Evolutionary conservation across 2,329 filamentous ascomycete genomes (phyloP), one percentile per base, ranked within the genome.

Genomic region (Talaromyces sp.): DNA sequence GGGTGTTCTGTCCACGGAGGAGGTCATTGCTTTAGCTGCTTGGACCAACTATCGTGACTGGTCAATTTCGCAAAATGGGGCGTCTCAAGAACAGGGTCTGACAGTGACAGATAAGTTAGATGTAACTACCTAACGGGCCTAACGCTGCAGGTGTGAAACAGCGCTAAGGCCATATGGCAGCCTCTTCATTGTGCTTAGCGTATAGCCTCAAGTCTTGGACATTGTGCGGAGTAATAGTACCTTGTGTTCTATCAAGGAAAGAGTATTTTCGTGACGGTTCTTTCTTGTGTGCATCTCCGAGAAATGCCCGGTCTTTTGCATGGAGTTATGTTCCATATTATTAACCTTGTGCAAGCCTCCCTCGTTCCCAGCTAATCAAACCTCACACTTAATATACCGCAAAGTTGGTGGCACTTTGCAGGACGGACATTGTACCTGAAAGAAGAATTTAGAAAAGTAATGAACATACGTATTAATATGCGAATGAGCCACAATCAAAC

Each of bases 131-230:
- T 58, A 27, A 31, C 1, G 3, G 31, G 31, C 31, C 56, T 27
- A 59, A 19, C 19, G 56, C 56, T 59, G 56, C 47, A 51, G 22
- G 54, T 58, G 34, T 58, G 54, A 59, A 59, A 59, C 56, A 45
- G 36, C 56, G 38, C 56, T 59, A 59, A 45, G 27, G 56, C 36
- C 22, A 45, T 45, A 59, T 59, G 36, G 38, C 38, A 27, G 36
- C 19, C 56, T 45, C 38, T 59, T 59, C 43, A 45, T 15, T 22
- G 27, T 54, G n/a, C 27, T 34, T 34, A 54, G 51, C 15, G 25
- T 22, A 19, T 29, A 56, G 53, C 56, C 34, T 59, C 38, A 25
- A n/a, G 22, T 40, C 56, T 59, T 59, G 34, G 13, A 17, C 27
- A 34, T 7, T 17, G 56, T 45, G 56, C 56, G 36, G 56, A 59